Evolutionary conservation across 106 monocot genomes (phyloP).

Genomic region (Allium sativum): DNA sequence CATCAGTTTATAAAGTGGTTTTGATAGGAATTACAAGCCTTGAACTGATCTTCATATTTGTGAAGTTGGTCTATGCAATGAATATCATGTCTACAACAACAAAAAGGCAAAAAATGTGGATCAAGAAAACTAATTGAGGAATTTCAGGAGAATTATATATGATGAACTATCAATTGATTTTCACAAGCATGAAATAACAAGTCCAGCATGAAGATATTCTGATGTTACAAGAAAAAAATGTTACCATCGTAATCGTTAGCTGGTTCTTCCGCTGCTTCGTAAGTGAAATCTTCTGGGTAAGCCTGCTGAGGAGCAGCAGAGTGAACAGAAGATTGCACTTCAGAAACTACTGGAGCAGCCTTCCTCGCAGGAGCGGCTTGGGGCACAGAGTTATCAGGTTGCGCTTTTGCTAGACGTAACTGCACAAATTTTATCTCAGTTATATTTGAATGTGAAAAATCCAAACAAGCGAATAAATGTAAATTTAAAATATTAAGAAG

Average conservation of each 20-base stretch:
- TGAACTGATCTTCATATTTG: too few species aligned
- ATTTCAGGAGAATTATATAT: not conserved
- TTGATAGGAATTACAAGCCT: too few species aligned
- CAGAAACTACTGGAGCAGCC: conserved; percentile 18
- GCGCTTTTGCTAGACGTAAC: conserved; percentile 45
- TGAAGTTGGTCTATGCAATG: too few species aligned
- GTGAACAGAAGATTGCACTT: conserved; percentile 11
- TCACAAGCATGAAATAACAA: too few species aligned
- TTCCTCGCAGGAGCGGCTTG: conserved; percentile 19
- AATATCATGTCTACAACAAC: too few species aligned
- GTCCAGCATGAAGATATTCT: too few species aligned
- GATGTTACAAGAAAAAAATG: conserved; percentile 3
- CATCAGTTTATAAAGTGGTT: too few species aligned
- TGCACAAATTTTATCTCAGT: conserved; percentile 10
- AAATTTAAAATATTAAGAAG: not conserved
- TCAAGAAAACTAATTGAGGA: not conserved
- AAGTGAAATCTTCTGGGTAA: conserved; percentile 7
- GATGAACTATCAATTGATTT: too few species aligned
- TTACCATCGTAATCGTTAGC: conserved; percentile 49
- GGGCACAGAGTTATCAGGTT: conserved; percentile 14
- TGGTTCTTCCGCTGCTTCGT: conserved; percentile 31
- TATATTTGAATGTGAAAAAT: not conserved
- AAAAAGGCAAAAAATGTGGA: not conserved
- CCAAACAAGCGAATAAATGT: not conserved
- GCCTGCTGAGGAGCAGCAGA: conserved; percentile 20